A percentile compares a stretch with the other conserved stretches of the same genome.
phyloP scores from a whole-genome alignment of 2,329 filamentous ascomycete genomes.

The Lachnellula hyalina region DNA sequence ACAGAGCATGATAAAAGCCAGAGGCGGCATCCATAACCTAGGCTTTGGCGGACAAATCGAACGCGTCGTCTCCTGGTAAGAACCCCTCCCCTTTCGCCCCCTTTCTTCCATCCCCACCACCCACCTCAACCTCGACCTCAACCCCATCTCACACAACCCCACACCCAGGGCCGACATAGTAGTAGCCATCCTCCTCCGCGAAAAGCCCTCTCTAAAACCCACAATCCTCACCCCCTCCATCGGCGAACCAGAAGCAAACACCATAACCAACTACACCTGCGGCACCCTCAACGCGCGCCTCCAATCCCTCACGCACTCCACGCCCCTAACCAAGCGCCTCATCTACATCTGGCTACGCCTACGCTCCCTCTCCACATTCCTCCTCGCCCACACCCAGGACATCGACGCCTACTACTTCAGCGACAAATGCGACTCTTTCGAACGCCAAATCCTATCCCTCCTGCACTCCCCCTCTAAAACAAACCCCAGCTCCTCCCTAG shows the following conservation, averaged over 20 bases:
- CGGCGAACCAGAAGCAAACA: neutral
- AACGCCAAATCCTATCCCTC: neutral
- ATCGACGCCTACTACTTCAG: slow-evolving; percentile 8
- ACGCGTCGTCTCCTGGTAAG: slow-evolving; percentile 8
- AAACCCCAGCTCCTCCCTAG: neutral
- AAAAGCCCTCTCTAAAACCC: slow-evolving; percentile 3
- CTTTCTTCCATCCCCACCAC: neutral
- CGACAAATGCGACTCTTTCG: slow-evolving; percentile 7
- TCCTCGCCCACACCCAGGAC: neutral
- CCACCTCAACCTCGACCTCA: neutral
- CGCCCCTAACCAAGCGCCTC: neutral
- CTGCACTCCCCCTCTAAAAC: slow-evolving; percentile 1
- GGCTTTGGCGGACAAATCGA: slow-evolving; percentile 3
- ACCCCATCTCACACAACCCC: too few relatives aligned
- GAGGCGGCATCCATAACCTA: slow-evolving; percentile 8
- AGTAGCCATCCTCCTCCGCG: slow-evolving; percentile 2
- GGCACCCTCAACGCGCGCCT: slow-evolving; percentile 3
- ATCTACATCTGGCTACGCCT: slow-evolving; percentile 11
- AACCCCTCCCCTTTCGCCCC: neutral
- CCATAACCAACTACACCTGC: neutral
- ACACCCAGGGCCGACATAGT: slow-evolving; percentile 7
- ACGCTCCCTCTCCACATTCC: slow-evolving; percentile 5
- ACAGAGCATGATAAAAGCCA: slow-evolving; percentile 3
- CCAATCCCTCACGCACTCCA: neutral
- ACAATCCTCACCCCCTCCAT: slow-evolving; percentile 1